These are phyloP conservation scores for Scheffersomyces coipomensis DNA, from an alignment of 805 yeast species.

Conservation along the genomic window DNA sequence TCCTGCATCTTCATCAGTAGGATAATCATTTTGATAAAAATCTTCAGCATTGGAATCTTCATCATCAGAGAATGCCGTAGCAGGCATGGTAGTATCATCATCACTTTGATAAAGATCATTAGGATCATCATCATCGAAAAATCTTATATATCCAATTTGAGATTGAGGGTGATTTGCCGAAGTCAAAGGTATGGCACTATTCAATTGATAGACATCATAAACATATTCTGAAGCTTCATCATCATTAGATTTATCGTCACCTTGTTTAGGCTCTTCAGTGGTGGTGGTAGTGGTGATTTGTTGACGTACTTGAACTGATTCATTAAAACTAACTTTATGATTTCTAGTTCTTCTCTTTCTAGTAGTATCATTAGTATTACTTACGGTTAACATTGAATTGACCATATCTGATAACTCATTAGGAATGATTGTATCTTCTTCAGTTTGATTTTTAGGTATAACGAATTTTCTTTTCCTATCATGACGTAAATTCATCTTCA, in stretches of 20 bases:
- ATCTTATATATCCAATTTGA: conserved; percentile 52
- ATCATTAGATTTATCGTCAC: neutral
- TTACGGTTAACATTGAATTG: conserved; percentile 49
- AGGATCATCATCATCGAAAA: conserved; percentile 51
- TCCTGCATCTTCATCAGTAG: conserved; percentile 82
- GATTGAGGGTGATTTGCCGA: conserved; percentile 49
- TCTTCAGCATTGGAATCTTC: conserved; percentile 91
- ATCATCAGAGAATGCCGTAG: conserved; percentile 52
- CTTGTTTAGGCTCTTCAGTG: conserved; percentile 1
- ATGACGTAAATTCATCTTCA: conserved; percentile 1
- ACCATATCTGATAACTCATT: conserved; percentile 77
- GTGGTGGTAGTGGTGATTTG: neutral
- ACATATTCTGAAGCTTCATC: conserved; percentile 63
- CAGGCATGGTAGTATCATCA: conserved; percentile 33
- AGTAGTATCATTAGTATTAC: conserved; percentile 3
- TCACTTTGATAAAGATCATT: conserved; percentile 25
- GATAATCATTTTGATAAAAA: conserved; percentile 89
- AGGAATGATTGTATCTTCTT: conserved; percentile 42
- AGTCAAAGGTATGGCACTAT: conserved; percentile 31
- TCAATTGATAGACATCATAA: conserved; percentile 72
- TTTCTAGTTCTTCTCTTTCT: conserved; percentile 11
- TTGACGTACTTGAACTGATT: neutral
- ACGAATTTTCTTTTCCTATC: conserved; percentile 27
- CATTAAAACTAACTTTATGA: neutral
- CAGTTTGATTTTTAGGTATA: conserved; percentile 29